phyloP scores from a whole-genome alignment of 2,329 filamentous ascomycete genomes.

The Aspergillus hortae region DNA sequence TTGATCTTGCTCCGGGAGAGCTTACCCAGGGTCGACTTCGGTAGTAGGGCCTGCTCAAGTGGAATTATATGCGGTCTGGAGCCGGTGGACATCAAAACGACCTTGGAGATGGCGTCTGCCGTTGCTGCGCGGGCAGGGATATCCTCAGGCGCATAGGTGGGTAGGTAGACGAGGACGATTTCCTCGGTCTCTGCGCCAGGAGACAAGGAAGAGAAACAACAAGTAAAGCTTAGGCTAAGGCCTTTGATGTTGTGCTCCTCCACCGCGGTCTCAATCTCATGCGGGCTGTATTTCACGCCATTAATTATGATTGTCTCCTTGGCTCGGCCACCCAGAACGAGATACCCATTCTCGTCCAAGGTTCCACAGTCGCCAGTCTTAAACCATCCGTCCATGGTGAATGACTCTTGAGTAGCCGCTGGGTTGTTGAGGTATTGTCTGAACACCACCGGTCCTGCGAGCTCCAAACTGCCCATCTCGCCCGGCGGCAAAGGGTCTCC shows the following conservation, averaged over 20 bases:
- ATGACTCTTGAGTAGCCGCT: conserved; percentile 22
- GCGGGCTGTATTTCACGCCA: conserved; percentile 41
- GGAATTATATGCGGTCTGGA: conserved; percentile 12
- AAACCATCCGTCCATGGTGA: conserved; percentile 33
- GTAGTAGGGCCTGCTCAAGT: conserved; percentile 4
- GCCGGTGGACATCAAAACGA: conserved; percentile 9
- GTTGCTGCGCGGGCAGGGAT: conserved; percentile 4
- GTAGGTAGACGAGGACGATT: conserved; percentile 40
- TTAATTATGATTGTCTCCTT: conserved; percentile 50
- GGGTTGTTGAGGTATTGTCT: conserved; percentile 30
- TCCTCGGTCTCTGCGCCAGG: conserved; percentile 32
- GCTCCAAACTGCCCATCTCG: conserved; percentile 19
- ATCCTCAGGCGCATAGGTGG: conserved; percentile 14
- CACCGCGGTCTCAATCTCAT: conserved; percentile 39
- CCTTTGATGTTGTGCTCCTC: conserved; percentile 27
- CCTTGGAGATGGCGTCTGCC: conserved; percentile 5
- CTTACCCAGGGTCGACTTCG: conserved; percentile 18
- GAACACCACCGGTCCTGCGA: conserved; percentile 23
- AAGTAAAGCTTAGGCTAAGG: conserved; percentile 26
- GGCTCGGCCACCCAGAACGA: conserved; percentile 13
- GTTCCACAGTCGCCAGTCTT: conserved; percentile 21
- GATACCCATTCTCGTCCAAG: conserved; percentile 11
- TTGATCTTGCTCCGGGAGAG: conserved; percentile 17
- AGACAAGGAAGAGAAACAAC: conserved; percentile 40
- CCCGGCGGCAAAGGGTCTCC: background rate